Conservation (phyloP, 257 asterid species). For the Nicotiana otophora region DNA sequence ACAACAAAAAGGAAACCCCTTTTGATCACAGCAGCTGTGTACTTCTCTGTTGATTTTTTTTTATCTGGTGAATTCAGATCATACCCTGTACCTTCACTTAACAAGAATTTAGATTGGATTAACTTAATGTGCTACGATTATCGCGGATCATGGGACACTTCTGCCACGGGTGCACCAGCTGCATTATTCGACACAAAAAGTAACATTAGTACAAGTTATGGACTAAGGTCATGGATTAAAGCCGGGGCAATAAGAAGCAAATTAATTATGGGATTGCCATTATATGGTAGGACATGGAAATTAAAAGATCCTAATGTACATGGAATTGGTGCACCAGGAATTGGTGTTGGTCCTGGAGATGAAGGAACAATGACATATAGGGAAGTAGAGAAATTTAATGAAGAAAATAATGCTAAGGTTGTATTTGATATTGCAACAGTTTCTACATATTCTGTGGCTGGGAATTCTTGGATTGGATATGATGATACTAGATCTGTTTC, state of each 20-base stretch:
- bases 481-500: slow-evolving; percentile 44
- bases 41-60: slow-evolving; percentile 51
- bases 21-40: slow-evolving; percentile 77
- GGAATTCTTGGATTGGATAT: slow-evolving; percentile 66
- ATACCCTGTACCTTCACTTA: slow-evolving; percentile 50
- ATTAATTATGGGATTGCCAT: slow-evolving; percentile 69
- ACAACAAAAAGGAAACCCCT: slow-evolving; percentile 32
- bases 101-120: slow-evolving; percentile 61
- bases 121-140: slow-evolving; percentile 75
- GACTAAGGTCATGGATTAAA: slow-evolving; percentile 59
- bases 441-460: slow-evolving; percentile 64
- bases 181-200: slow-evolving; percentile 54
- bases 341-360: slow-evolving; percentile 57
- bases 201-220: slow-evolving; percentile 60
- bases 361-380: slow-evolving; percentile 34
- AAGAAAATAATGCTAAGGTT: slow-evolving; percentile 39
- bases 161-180: slow-evolving; percentile 69
- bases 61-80: slow-evolving; percentile 33
- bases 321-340: slow-evolving; percentile 66
- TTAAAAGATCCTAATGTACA: slow-evolving; percentile 35
- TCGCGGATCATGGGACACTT: slow-evolving; percentile 55
- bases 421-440: slow-evolving; percentile 43
- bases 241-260: slow-evolving; percentile 50
- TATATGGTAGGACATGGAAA: slow-evolving; percentile 75
- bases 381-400: slow-evolving; percentile 52